Conservation (phyloP, 2,329 filamentous ascomycete species). For the Penicillium sp. region DNA sequence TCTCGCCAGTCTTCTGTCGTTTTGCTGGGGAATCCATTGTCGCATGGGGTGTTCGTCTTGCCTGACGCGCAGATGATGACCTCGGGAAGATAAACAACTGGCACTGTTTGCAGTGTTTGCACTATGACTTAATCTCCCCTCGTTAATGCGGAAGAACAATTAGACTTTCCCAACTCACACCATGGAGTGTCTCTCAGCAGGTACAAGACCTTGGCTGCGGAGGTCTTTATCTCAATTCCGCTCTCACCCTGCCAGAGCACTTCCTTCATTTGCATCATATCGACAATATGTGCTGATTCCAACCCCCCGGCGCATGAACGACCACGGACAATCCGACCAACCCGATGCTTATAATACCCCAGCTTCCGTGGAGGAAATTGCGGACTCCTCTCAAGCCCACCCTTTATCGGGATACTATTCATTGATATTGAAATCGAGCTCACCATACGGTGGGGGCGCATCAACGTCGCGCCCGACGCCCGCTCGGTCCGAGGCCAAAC, state of each 20-base stretch:
- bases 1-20: constrained; percentile 55
- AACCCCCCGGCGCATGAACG: constrained; percentile 17
- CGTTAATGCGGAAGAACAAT: not conserved
- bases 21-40: constrained; percentile 50
- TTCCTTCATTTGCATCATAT: constrained; percentile 1
- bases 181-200: constrained; percentile 24
- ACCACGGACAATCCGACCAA: constrained; percentile 6
- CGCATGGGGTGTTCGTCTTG: constrained; percentile 24
- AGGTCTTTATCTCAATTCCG: constrained; percentile 2
- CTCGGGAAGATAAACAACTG: constrained; percentile 14
- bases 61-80: constrained; percentile 19
- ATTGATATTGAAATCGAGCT: constrained; percentile 32
- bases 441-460: constrained; percentile 18
- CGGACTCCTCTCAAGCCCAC: constrained; percentile 27
- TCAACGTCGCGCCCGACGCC: constrained; percentile 14
- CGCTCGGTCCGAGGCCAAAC: constrained; percentile 12
- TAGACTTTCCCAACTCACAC: constrained; percentile 7
- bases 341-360: constrained; percentile 9
- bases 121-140: constrained; percentile 27
- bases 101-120: constrained; percentile 29
- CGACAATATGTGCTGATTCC: constrained; percentile 18
- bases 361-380: constrained; percentile 6
- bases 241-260: not conserved
- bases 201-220: constrained; percentile 15
- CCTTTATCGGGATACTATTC: constrained; percentile 40